Evolutionary conservation across 129 eudicot genomes (phyloP).

Genomic region (Escallonia rubra): DNA sequence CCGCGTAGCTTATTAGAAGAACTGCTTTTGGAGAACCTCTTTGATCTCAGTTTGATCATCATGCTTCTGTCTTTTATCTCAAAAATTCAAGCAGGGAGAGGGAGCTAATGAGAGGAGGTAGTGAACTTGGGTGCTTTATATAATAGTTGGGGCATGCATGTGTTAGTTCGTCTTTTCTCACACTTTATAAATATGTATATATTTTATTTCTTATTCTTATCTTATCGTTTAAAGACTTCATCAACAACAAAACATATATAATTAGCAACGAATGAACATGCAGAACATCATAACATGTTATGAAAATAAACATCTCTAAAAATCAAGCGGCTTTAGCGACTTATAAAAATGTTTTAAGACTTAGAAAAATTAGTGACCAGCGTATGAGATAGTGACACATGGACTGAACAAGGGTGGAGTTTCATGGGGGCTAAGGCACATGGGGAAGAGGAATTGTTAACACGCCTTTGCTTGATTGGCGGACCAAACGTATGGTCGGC

Average conservation of each 20-base stretch:
- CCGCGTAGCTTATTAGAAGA: conserved; percentile 62
- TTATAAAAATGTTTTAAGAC: background rate
- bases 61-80: conserved; percentile 15
- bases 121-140: conserved; percentile 28
- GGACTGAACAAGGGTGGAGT: background rate
- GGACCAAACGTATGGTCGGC: conserved; percentile 33
- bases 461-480: conserved; percentile 34
- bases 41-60: conserved; percentile 65
- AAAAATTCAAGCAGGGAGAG: conserved; percentile 6
- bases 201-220: no score
- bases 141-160: conserved; percentile 22
- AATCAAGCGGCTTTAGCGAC: background rate
- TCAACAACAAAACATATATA: no score
- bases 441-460: conserved; percentile 21
- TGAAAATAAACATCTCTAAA: background rate
- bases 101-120: conserved; percentile 1
- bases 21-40: conserved; percentile 53
- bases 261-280: background rate
- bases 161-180: no score
- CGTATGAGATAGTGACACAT: conserved; percentile 11
- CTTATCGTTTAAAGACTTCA: no score
- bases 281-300: no score
- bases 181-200: no score
- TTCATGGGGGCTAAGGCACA: conserved; percentile 34
- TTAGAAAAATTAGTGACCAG: background rate